A percentile compares a stretch with the other conserved stretches of the same genome.
Evolutionary conservation across 805 yeast species (phyloP).

Genomic region (Candida boidinii): DNA sequence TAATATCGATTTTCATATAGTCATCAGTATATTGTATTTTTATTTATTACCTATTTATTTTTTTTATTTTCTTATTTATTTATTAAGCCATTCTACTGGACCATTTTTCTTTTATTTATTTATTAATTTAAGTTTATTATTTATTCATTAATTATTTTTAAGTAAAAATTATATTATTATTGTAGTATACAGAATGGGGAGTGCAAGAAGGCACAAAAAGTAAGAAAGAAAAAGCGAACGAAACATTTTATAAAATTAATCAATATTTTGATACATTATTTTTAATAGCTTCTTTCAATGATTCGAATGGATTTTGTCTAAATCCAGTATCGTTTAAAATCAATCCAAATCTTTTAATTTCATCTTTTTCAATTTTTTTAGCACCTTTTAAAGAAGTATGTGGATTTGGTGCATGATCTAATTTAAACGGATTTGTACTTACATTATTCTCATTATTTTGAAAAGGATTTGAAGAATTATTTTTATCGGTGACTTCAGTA

Average conservation of each 20-base stretch:
- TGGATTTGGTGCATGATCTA: slow-evolving; percentile 27
- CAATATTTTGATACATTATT: slow-evolving; percentile 14
- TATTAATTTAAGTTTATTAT: neutral
- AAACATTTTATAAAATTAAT: neutral
- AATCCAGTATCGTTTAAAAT: slow-evolving; percentile 48
- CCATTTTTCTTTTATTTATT: neutral
- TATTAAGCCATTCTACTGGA: neutral
- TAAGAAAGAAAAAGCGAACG: neutral
- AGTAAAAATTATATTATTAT: neutral
- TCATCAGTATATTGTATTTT: neutral
- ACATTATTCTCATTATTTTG: slow-evolving; percentile 9
- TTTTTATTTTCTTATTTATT: slow-evolving; percentile 1
- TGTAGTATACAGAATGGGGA: neutral
- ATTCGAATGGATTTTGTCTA: slow-evolving; percentile 53
- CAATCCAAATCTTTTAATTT: slow-evolving; percentile 47
- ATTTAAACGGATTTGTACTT: slow-evolving; percentile 25
- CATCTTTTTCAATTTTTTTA: slow-evolving; percentile 46
- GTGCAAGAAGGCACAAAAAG: neutral
- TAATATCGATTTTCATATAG: too few species aligned
- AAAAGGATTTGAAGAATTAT: too few species aligned
- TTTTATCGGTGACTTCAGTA: too few species aligned
- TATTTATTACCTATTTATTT: slow-evolving; percentile 5
- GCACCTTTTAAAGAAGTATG: slow-evolving; percentile 31
- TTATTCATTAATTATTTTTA: too few species aligned
- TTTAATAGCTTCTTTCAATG: slow-evolving; percentile 53